Evolutionary conservation across 176 grass and related monocot genomes (phyloP).

Genomic region (Thinopyrum elongatum): DNA sequence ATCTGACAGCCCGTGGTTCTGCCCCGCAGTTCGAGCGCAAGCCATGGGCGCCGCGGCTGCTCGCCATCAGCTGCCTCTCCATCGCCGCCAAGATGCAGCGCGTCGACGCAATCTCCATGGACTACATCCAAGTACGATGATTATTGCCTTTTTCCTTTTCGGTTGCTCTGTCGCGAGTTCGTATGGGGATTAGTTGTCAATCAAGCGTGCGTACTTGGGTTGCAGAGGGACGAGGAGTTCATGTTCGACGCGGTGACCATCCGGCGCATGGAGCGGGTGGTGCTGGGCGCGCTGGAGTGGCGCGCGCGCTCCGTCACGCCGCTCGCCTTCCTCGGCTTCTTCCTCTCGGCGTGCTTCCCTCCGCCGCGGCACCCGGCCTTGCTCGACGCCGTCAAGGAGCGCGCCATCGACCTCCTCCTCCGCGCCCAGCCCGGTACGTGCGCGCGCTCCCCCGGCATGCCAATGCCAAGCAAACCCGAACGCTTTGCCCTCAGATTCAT

Average conservation of each 20-base stretch:
- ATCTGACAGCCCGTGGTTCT: slow-evolving; percentile 32
- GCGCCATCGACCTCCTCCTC: slow-evolving; percentile 62
- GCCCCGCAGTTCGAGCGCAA: slow-evolving; percentile 44
- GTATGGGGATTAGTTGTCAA: background rate
- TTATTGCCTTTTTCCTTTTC: background rate
- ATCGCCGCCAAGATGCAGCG: slow-evolving; percentile 97
- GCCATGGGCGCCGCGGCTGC: slow-evolving; percentile 73
- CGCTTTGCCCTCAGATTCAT: background rate
- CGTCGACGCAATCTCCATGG: slow-evolving; percentile 44
- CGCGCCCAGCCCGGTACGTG: slow-evolving; percentile 58
- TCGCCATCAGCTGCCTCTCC: slow-evolving; percentile 88
- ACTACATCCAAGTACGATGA: slow-evolving; percentile 57
- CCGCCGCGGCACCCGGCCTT: slow-evolving; percentile 36
- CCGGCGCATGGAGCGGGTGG: slow-evolving; percentile 81
- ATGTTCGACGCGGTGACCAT: slow-evolving; percentile 68
- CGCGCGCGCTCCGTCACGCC: slow-evolving; percentile 88
- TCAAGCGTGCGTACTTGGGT: background rate
- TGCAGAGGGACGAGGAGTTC: slow-evolving; percentile 65
- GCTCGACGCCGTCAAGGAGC: slow-evolving; percentile 65
- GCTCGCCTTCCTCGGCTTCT: slow-evolving; percentile 89
- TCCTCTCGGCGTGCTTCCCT: slow-evolving; percentile 61
- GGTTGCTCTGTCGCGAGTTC: background rate
- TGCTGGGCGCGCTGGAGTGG: slow-evolving; percentile 74
- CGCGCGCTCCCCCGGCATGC: slow-evolving; percentile 24
- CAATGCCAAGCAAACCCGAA: background rate